These are phyloP conservation scores for Euphorbia corollata DNA, from an alignment of 441 rosid genomes.

Conservation along the genomic window DNA sequence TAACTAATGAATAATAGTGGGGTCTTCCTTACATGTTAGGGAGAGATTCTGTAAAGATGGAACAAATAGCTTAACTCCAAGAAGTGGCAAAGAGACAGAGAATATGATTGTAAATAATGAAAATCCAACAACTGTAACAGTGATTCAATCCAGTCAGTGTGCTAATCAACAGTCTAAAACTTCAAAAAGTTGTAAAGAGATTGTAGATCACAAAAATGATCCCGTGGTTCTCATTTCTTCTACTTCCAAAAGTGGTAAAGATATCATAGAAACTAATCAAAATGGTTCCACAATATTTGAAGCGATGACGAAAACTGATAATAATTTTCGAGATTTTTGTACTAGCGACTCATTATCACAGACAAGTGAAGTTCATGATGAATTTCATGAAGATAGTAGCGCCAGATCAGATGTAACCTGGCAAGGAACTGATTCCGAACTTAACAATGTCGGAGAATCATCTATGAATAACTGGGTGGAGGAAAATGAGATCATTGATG, in stretches of 20 bases:
- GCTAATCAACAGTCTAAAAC: conserved; percentile 7
- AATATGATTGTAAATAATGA: conserved; percentile 12
- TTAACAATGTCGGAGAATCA: conserved; percentile 11
- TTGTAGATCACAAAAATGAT: neutral
- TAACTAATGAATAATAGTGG: neutral
- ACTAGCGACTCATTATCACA: conserved; percentile 6
- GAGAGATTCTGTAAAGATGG: conserved; percentile 38
- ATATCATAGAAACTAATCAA: neutral
- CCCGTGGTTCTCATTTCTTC: neutral
- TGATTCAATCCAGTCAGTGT: neutral
- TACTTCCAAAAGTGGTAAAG: conserved; percentile 6
- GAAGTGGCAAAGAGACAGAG: conserved; percentile 10
- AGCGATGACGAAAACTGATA: neutral
- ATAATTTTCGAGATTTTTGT: conserved; percentile 10
- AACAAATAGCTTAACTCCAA: conserved; percentile 15
- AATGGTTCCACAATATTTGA: conserved; percentile 18
- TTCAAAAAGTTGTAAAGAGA: conserved; percentile 3
- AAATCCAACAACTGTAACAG: conserved; percentile 16
- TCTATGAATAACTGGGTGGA: conserved; percentile 31
- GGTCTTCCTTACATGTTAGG: conserved; percentile 28
- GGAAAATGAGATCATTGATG: conserved; percentile 27
- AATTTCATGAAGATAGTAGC: conserved; percentile 15
- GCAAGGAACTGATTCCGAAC: conserved; percentile 19
- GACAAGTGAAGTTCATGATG: conserved; percentile 11
- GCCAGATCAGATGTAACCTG: conserved; percentile 17